Conservation (phyloP, 371 early-diverging fungal species). For the Rhizopus sp. region DNA sequence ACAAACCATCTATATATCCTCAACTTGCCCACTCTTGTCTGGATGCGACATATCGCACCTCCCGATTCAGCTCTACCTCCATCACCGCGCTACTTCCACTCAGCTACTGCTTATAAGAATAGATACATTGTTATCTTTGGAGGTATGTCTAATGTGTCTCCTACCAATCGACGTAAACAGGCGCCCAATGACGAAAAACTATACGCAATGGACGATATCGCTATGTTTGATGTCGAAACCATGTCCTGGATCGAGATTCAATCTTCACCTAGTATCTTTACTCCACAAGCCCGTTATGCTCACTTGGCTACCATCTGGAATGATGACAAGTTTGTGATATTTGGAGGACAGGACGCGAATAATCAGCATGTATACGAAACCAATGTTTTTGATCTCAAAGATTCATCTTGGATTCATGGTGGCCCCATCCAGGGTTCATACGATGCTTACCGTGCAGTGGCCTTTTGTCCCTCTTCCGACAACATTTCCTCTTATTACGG, state of each 20-base stretch:
- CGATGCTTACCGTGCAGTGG: slow-evolving; percentile 76
- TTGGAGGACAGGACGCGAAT: slow-evolving; percentile 80
- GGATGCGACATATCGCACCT: slow-evolving; percentile 58
- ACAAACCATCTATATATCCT: slow-evolving; percentile 75
- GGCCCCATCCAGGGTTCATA: slow-evolving; percentile 65
- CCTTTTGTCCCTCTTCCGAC: slow-evolving; percentile 24
- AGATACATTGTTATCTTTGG: slow-evolving; percentile 62
- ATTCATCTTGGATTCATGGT: slow-evolving; percentile 65
- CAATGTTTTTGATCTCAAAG: slow-evolving; percentile 70
- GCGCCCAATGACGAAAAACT: slow-evolving; percentile 34
- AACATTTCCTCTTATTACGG: slow-evolving; percentile 11
- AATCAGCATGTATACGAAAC: slow-evolving; percentile 78
- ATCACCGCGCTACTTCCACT: slow-evolving; percentile 76
- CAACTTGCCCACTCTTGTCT: slow-evolving; percentile 62
- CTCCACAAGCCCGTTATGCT: slow-evolving; percentile 77
- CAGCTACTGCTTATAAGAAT: slow-evolving; percentile 60
- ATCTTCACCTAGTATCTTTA: slow-evolving; percentile 48
- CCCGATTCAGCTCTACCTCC: slow-evolving; percentile 51
- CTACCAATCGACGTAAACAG: slow-evolving; percentile 2
- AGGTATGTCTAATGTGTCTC: slow-evolving; percentile 51
- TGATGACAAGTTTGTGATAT: slow-evolving; percentile 60
- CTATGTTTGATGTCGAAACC: slow-evolving; percentile 63
- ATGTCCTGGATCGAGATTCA: slow-evolving; percentile 62
- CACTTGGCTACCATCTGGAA: slow-evolving; percentile 64
- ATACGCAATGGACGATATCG: slow-evolving; percentile 68